Conservation (phyloP, 192 early-diverging fungal species). For the Coemansia sp. region DNA sequence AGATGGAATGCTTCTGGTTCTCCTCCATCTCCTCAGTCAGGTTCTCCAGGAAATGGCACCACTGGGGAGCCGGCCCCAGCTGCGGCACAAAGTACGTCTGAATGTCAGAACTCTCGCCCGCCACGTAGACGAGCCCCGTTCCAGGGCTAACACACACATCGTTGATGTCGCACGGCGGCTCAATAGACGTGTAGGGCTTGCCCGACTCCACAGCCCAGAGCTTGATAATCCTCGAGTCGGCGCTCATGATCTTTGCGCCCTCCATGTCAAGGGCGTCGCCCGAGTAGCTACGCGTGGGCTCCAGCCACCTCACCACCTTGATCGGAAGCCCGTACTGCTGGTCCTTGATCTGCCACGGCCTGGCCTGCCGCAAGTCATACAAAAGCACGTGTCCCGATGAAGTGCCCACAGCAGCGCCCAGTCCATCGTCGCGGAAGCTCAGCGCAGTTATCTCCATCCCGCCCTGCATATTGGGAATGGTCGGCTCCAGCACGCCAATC, state of each 20-base stretch:
- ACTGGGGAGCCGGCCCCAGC: slow-evolving; percentile 87
- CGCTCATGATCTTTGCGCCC: slow-evolving; percentile 74
- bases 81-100: slow-evolving; percentile 90
- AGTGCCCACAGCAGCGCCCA: slow-evolving; percentile 84
- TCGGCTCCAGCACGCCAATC: slow-evolving; percentile 69
- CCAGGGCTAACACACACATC: slow-evolving; percentile 80
- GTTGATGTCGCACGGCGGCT: slow-evolving; percentile 90
- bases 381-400: slow-evolving; percentile 87
- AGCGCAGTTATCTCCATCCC: slow-evolving; percentile 69
- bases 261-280: slow-evolving; percentile 41
- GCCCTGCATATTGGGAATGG: slow-evolving; percentile 34
- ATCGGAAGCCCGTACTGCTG: slow-evolving; percentile 97
- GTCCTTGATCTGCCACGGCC: slow-evolving; percentile 89
- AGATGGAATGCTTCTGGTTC: slow-evolving; percentile 77
- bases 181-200: slow-evolving; percentile 85
- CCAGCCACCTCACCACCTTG: slow-evolving; percentile 78
- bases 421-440: slow-evolving; percentile 81
- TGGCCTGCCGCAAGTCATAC: slow-evolving; percentile 86
- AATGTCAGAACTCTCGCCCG: slow-evolving; percentile 91
- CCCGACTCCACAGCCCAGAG: slow-evolving; percentile 89
- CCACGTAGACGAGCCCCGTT: slow-evolving; percentile 84
- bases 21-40: slow-evolving; percentile 93
- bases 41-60: slow-evolving; percentile 95
- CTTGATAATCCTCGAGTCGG: slow-evolving; percentile 89
- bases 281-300: slow-evolving; percentile 25